These are phyloP conservation scores for Chytriomyces hyalinus DNA, from an alignment of 192 early-diverging fungal species.

Conservation along the genomic window DNA sequence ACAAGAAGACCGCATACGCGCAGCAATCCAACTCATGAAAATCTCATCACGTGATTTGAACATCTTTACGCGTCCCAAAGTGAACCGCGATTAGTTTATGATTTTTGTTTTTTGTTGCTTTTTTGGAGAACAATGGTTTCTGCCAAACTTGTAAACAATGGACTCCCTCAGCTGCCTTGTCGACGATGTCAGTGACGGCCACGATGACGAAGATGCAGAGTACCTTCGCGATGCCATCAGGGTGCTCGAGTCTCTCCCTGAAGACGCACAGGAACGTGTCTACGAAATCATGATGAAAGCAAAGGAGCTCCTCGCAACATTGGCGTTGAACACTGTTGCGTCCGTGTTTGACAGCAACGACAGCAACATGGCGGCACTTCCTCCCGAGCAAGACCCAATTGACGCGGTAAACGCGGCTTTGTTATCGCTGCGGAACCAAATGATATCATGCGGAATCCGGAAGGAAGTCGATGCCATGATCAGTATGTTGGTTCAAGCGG, in stretches of 20 bases:
- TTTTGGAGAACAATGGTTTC: not conserved
- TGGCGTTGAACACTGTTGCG: not conserved
- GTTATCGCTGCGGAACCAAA: not conserved
- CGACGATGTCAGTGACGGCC: not conserved
- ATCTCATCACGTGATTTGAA: too few species aligned
- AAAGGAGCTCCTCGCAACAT: not conserved
- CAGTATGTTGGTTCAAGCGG: not conserved
- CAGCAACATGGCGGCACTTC: not conserved
- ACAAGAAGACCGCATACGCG: too few species aligned
- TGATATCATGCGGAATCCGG: not conserved
- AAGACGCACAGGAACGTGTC: not conserved
- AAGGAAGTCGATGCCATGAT: not conserved
- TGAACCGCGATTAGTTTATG: too few species aligned
- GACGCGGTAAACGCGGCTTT: not conserved
- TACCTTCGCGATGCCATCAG: not conserved
- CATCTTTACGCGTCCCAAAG: too few species aligned
- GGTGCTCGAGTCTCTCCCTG: not conserved
- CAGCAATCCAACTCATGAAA: too few species aligned
- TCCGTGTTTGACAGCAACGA: not conserved
- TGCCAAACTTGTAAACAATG: not conserved
- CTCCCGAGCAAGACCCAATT: not conserved
- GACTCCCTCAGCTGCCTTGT: not conserved
- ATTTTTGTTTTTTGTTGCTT: not conserved
- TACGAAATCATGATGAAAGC: conserved; percentile 16
- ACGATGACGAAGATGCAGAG: not conserved